Conservation (phyloP, 768 basidiomycete genomes). For the Naganishia kalamii region DNA sequence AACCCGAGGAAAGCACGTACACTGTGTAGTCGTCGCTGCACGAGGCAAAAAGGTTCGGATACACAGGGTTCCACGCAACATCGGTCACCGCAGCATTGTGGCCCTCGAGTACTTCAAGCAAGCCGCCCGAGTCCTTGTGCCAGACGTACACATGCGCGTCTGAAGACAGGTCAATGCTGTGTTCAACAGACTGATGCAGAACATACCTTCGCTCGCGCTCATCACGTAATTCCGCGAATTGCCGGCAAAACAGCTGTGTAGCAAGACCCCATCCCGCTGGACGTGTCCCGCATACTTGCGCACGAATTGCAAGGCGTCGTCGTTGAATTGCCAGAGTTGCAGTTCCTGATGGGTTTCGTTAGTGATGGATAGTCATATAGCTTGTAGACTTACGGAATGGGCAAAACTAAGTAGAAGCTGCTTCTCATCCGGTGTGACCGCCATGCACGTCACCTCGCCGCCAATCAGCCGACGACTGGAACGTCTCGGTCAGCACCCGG, state of each 20-base stretch:
- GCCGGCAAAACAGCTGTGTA: constrained; percentile 91
- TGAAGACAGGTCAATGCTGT: constrained; percentile 44
- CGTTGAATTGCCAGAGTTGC: constrained; percentile 73
- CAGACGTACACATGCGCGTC: constrained; percentile 92
- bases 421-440: constrained; percentile 75
- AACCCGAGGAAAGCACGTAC: constrained; percentile 30
- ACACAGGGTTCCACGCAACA: constrained; percentile 90
- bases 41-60: constrained; percentile 87
- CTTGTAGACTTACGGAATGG: constrained; percentile 63
- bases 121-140: constrained; percentile 75
- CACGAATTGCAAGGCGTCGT: constrained; percentile 55
- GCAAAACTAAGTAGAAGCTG: constrained; percentile 80
- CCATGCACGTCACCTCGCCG: constrained; percentile 81
- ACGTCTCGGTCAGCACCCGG: not conserved
- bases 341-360: constrained; percentile 61
- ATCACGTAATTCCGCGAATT: constrained; percentile 78
- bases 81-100: constrained; percentile 87
- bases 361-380: not conserved
- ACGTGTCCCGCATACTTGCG: constrained; percentile 80
- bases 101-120: constrained; percentile 81
- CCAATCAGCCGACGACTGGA: constrained; percentile 27
- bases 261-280: constrained; percentile 68
- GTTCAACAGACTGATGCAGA: not conserved
- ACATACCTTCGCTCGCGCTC: constrained; percentile 88
- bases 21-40: constrained; percentile 89